Evolutionary conservation across 768 basidiomycete species (phyloP).

Genomic region (Hirschioporus abietinus): DNA sequence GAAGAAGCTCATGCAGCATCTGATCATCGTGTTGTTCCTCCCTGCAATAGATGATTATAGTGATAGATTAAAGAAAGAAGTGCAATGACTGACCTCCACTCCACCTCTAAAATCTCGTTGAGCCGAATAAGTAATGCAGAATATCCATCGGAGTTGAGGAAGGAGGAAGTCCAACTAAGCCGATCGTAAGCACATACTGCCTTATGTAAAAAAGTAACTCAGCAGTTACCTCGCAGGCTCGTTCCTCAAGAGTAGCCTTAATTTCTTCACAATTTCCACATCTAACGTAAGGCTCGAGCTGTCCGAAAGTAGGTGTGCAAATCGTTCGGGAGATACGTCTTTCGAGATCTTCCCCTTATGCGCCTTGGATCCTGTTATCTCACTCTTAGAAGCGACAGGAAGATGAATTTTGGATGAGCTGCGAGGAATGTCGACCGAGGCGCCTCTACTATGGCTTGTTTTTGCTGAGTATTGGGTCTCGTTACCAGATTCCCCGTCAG

Average conservation of each 20-base stretch:
- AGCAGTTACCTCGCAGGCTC: slow-evolving; percentile 79
- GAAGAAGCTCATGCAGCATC: slow-evolving; percentile 83
- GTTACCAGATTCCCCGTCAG: slow-evolving; percentile 11
- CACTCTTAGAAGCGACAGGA: slow-evolving; percentile 36
- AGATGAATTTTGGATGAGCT: slow-evolving; percentile 43
- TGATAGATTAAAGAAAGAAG: not conserved
- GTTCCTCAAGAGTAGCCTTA: slow-evolving; percentile 81
- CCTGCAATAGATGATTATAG: slow-evolving; percentile 34
- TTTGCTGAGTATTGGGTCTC: slow-evolving; percentile 31
- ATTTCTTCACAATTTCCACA: slow-evolving; percentile 81
- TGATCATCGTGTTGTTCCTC: slow-evolving; percentile 99
- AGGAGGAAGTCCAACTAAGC: slow-evolving; percentile 83
- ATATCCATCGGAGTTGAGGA: slow-evolving; percentile 82
- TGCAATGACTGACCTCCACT: slow-evolving; percentile 80
- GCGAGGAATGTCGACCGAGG: slow-evolving; percentile 51
- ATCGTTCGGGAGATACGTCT: slow-evolving; percentile 56
- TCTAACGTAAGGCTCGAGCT: slow-evolving; percentile 74
- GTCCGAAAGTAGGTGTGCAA: slow-evolving; percentile 60
- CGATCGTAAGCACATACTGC: not conserved
- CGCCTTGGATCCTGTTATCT: slow-evolving; percentile 29
- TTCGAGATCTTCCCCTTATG: slow-evolving; percentile 53
- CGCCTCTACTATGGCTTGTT: slow-evolving; percentile 50
- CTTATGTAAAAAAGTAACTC: not conserved
- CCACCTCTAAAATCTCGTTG: slow-evolving; percentile 89
- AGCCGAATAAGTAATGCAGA: slow-evolving; percentile 74